These are phyloP conservation scores for Xylaria sp. DNA, from an alignment of 2,329 filamentous ascomycete genomes.

Conservation along the genomic window DNA sequence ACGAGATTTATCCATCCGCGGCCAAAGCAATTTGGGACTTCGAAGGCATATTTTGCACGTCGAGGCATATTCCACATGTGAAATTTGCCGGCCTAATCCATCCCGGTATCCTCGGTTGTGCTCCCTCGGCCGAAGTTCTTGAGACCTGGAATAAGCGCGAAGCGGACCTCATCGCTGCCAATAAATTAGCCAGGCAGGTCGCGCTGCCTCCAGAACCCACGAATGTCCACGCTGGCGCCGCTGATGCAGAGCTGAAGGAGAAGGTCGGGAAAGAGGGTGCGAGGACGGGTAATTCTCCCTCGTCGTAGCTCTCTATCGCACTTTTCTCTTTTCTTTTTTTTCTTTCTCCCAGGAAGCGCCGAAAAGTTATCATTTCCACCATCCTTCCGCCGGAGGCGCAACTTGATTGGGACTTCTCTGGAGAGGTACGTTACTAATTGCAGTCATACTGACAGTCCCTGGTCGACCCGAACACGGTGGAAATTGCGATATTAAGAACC, in stretches of 20 bases:
- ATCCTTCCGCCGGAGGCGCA: background rate
- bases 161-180: slow-evolving; percentile 77
- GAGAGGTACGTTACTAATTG: slow-evolving; percentile 8
- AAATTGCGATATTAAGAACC: slow-evolving; percentile 92
- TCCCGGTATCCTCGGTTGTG: slow-evolving; percentile 90
- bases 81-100: slow-evolving; percentile 91
- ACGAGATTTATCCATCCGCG: slow-evolving; percentile 86
- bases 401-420: background rate
- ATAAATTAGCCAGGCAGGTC: slow-evolving; percentile 75
- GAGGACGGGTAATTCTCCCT: slow-evolving; percentile 62
- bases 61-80: slow-evolving; percentile 86
- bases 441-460: slow-evolving; percentile 63
- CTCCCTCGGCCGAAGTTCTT: slow-evolving; percentile 81
- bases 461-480: slow-evolving; percentile 88
- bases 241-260: slow-evolving; percentile 66
- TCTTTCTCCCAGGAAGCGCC: no score
- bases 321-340: background rate
- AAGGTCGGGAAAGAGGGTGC: slow-evolving; percentile 83
- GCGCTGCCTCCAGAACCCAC: slow-evolving; percentile 78
- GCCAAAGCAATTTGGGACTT: slow-evolving; percentile 71
- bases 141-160: slow-evolving; percentile 87
- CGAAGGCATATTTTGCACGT: slow-evolving; percentile 73
- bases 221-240: slow-evolving; percentile 79
- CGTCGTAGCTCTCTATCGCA: background rate
- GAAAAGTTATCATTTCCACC: background rate